Evolutionary conservation across 345 rosid genomes (phyloP).

Genomic region (Euphorbia lathyris): DNA sequence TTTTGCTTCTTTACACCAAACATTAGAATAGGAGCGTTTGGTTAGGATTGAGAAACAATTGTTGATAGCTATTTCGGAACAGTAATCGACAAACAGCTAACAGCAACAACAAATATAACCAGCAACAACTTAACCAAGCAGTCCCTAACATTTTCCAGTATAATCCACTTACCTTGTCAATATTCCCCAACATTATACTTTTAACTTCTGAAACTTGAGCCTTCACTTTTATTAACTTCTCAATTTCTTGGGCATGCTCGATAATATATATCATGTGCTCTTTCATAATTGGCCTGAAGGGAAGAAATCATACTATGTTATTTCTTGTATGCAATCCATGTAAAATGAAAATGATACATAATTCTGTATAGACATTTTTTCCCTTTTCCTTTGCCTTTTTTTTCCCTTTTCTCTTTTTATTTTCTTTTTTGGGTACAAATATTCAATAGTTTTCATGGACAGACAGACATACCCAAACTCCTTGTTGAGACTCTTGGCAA

Average conservation of each 20-base stretch:
- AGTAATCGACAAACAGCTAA: too few relatives aligned
- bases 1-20: too few relatives aligned
- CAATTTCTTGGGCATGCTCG: constrained; percentile 95
- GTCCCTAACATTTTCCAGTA: neutral
- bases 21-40: too few relatives aligned
- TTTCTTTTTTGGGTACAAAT: neutral
- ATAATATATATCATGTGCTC: constrained; percentile 95
- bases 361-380: neutral
- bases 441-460: neutral
- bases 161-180: constrained; percentile 64
- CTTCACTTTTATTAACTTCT: constrained; percentile 86
- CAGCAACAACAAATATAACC: too few relatives aligned
- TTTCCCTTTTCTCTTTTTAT: neutral
- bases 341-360: neutral
- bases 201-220: constrained; percentile 98
- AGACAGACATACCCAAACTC: constrained; percentile 70
- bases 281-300: constrained; percentile 79
- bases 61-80: too few relatives aligned
- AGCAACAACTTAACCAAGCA: too few relatives aligned
- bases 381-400: neutral
- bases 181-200: constrained; percentile 92
- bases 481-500: constrained; percentile 87
- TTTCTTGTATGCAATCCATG: constrained; percentile 2
- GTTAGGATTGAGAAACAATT: too few relatives aligned
- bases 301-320: neutral